Evolutionary conservation across 768 basidiomycete genomes (phyloP).

Genomic region (Lactarius indigo): DNA sequence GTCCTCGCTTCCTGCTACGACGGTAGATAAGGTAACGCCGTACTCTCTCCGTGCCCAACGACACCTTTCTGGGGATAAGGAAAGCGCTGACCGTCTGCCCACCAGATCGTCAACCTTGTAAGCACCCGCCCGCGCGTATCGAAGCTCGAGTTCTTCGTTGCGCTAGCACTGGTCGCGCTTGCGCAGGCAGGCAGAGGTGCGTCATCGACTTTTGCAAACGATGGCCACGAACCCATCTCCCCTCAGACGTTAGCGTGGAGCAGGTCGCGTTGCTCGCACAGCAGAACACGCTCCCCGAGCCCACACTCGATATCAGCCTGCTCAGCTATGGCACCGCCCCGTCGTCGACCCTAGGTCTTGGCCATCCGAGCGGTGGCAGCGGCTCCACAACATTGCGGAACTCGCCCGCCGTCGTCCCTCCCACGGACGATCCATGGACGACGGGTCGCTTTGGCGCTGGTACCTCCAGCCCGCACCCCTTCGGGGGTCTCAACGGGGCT

Average conservation of each 20-base stretch:
- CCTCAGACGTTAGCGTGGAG: slow-evolving; percentile 72
- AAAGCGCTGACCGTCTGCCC: background rate
- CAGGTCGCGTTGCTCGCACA: slow-evolving; percentile 74
- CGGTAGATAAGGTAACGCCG: slow-evolving; percentile 67
- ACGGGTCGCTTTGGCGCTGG: slow-evolving; percentile 15
- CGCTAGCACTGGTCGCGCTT: slow-evolving; percentile 80
- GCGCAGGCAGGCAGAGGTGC: slow-evolving; percentile 79
- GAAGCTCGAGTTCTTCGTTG: slow-evolving; percentile 88
- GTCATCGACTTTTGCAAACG: slow-evolving; percentile 16
- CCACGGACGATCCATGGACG: slow-evolving; percentile 18
- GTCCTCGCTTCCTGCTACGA: slow-evolving; percentile 74
- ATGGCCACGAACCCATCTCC: background rate
- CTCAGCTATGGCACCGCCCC: slow-evolving; percentile 44
- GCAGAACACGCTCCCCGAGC: slow-evolving; percentile 75
- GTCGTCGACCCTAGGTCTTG: slow-evolving; percentile 32
- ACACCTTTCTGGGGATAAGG: background rate
- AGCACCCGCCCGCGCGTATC: slow-evolving; percentile 78
- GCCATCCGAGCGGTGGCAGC: background rate
- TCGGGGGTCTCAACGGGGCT: slow-evolving; percentile 33
- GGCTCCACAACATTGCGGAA: background rate
- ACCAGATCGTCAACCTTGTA: slow-evolving; percentile 85
- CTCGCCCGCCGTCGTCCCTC: background rate
- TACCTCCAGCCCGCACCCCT: background rate
- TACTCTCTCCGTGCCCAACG: background rate
- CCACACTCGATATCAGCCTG: slow-evolving; percentile 59